These are phyloP conservation scores for Cytidiella melzeri DNA, from an alignment of 768 basidiomycete genomes.

Conservation along the genomic window DNA sequence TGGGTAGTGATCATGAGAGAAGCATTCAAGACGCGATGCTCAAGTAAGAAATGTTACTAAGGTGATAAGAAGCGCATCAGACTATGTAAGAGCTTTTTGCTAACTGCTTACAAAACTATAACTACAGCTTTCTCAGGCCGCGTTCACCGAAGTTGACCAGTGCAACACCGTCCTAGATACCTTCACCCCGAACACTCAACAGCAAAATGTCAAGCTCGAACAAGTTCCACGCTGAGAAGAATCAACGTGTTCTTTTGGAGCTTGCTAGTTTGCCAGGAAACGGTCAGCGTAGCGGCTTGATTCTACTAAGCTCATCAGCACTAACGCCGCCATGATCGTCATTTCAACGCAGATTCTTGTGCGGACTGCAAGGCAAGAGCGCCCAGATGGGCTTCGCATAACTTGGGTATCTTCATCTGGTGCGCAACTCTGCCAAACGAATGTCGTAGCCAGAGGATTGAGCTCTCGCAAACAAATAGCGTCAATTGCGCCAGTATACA, in stretches of 20 bases:
- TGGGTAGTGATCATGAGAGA: background rate
- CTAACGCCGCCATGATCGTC: background rate
- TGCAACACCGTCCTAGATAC: too few species aligned
- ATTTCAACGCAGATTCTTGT: conserved; percentile 56
- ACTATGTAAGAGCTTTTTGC: background rate
- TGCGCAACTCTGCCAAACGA: conserved; percentile 24
- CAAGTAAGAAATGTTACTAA: background rate
- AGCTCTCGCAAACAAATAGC: conserved; percentile 32
- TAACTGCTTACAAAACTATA: background rate
- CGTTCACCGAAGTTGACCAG: too few species aligned
- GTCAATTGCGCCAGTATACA: conserved; percentile 88
- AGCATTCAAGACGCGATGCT: too few species aligned
- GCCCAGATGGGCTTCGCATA: conserved; percentile 88
- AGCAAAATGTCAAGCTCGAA: conserved; percentile 27
- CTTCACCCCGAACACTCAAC: too few species aligned
- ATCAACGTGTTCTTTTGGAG: conserved; percentile 61
- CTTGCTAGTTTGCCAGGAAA: conserved; percentile 73
- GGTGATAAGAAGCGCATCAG: background rate
- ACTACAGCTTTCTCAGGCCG: background rate
- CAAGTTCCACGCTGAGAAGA: conserved; percentile 61
- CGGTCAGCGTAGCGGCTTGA: conserved; percentile 39
- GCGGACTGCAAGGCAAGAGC: conserved; percentile 87
- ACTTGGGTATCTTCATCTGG: conserved; percentile 88
- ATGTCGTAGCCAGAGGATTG: background rate
- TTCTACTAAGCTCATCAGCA: background rate